Conservation (phyloP, 2,329 filamentous ascomycete species). For the Byssoonygena ceratinophila region DNA sequence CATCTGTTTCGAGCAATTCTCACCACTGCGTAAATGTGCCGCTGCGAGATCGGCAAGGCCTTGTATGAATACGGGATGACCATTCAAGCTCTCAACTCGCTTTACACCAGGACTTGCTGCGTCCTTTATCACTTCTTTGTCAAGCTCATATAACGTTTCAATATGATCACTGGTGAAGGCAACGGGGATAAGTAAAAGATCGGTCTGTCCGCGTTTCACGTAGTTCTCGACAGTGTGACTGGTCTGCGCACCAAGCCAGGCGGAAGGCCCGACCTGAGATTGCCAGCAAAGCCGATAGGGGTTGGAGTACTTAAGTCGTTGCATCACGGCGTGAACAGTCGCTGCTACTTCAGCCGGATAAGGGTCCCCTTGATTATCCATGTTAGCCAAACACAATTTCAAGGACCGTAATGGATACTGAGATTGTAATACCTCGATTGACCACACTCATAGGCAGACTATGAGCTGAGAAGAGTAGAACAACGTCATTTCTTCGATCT, state of each 20-base stretch:
- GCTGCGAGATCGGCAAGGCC: conserved; percentile 81
- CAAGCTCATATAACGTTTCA: conserved; percentile 88
- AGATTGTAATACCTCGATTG: conserved; percentile 56
- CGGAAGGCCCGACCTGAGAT: conserved; percentile 88
- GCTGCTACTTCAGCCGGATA: conserved; percentile 94
- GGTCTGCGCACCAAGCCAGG: conserved; percentile 93
- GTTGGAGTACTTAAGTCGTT: conserved; percentile 74
- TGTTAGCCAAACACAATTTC: background rate
- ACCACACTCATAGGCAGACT: conserved; percentile 95
- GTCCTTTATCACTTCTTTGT: conserved; percentile 88
- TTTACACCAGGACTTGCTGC: conserved; percentile 67
- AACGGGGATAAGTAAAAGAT: conserved; percentile 84
- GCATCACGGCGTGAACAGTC: conserved; percentile 94
- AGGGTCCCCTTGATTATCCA: conserved; percentile 57
- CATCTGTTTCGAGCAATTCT: conserved; percentile 74
- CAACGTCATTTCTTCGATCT: conserved; percentile 66
- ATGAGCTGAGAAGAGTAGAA: conserved; percentile 89
- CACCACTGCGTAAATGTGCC: conserved; percentile 60
- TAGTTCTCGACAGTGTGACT: conserved; percentile 78
- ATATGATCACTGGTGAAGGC: conserved; percentile 99
- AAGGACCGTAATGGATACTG: background rate
- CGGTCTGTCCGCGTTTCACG: conserved; percentile 80
- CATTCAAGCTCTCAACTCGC: conserved; percentile 84
- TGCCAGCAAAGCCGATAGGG: conserved; percentile 95
- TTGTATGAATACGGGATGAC: conserved; percentile 77